Base-by-base conservation (phyloP, 2,329 filamentous ascomycete species). In the Penicillium freii region DNA sequence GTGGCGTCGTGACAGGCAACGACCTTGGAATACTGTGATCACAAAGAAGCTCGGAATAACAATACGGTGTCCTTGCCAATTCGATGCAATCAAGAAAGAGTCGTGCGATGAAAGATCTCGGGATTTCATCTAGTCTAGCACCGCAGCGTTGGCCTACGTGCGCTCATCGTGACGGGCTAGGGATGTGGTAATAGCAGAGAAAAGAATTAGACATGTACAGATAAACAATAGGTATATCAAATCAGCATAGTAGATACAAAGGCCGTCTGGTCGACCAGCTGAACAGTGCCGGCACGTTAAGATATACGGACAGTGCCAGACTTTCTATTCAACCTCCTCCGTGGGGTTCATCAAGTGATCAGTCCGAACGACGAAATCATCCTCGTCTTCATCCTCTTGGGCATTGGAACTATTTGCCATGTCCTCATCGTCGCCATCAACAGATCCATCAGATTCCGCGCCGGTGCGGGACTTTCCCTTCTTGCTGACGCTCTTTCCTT, bases 391-490 rank as follows among this genome's bases (percentile, higher is more conserved):
- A 33, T 65, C 68, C 2, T 62, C 66, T 13, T 59, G 58, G 8
- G 56, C 61, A n/a, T 60, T 59, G 13, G 56, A 63, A 43, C 63
- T 64, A 43, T 67, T 58, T 0, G 52, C 54, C 45, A 57, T 63
- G 48, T 69, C 64, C 19, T 67, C 66, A 27, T 71, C 68, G 45
- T 68, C 71, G 0, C 66, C 69, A 40, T 71, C 66, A 17, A 69
- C 43, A 4, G 71, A 71, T 19, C 66, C 71, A 65, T 74, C 72
- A 1, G 69, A 69, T 47, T 72, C 69, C 6, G 58, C 69, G 21
- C 69, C 72, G 47, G 65, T 71, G 27, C 68, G 63, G 15, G 73
- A 72, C 17, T 78, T 79, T 21, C 72, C 73, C 58, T 79, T 73
- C 49, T 69, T 67, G 13, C 58, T 57, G 17, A 55, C 53, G 33